Base-by-base conservation (phyloP, 2,329 filamentous ascomycete genomes). In the Aspergillus sp. region DNA sequence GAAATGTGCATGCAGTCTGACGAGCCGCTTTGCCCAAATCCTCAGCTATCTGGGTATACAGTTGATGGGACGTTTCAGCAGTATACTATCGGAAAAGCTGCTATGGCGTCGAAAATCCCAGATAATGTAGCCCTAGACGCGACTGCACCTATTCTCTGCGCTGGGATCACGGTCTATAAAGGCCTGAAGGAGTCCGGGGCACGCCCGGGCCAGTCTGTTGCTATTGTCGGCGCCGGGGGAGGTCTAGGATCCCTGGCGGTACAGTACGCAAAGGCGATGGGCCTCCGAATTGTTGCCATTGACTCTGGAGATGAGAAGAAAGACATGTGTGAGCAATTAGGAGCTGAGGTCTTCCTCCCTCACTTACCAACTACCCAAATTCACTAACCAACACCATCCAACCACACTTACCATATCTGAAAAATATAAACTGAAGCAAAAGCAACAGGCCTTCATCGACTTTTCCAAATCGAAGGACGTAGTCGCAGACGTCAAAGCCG, bases 51-150 rank as follows among this genome's bases (percentile, higher is more conserved):
- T 1, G 93, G 93, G 56, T 96, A 96, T 83, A 96, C 91, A 4
- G 91, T 96, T 72, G 90, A 96, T 73, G 93, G 93, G 33, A 87
- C 88, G 43, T 97, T 97, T 84, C 93, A 97, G 81, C 87, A 96
- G 81, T 97, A 96, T 80, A 86, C 85, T 74, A 85, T 96, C 65
- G 92, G 87, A 66, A 96, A 96, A 76, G 92, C 91, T 15, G 86
- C 89, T 17, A 90, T 96, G 75, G 87, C 95, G 15, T 90, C 91
- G 27, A 87, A 88, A 65, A 88, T 97, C 63, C 90, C 90, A 64
- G 89, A 93, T 76, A 85, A 89, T 15, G 84, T 88, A 61, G 81
- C 86, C 58, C 86, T 96, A 45, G 91, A 93, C 70, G 86, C 86
- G 52, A 82, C 96, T 57, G 84, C 91, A 2, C 91, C 91, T 14